A percentile compares a stretch with the other conserved stretches of the same genome.
These are phyloP conservation scores for Rhodotorula toruloides DNA, from an alignment of 768 basidiomycete genomes.

Conservation along the genomic window DNA sequence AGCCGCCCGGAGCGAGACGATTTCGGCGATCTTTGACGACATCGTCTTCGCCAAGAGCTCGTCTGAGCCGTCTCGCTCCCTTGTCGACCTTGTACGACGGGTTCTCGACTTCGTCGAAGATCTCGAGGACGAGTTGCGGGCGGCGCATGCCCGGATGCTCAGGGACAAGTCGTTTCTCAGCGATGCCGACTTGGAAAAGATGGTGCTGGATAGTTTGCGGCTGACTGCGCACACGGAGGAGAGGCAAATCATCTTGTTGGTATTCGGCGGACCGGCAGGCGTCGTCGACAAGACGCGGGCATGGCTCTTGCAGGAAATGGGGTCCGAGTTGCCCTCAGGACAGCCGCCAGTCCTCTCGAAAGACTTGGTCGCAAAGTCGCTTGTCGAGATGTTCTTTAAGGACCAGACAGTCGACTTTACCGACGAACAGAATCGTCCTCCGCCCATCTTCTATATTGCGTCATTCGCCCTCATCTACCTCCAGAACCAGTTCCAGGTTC, in stretches of 20 bases:
- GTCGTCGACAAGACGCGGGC: too few species aligned
- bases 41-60: neutral
- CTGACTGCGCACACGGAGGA: too few species aligned
- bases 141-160: too few species aligned
- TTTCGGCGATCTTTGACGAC: neutral
- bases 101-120: conserved; percentile 1
- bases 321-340: too few species aligned
- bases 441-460: conserved; percentile 13
- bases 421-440: conserved; percentile 1
- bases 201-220: conserved; percentile 1
- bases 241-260: too few species aligned
- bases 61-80: neutral
- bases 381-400: conserved; percentile 16
- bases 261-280: too few species aligned
- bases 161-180: too few species aligned
- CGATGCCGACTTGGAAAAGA: neutral
- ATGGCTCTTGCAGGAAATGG: too few species aligned
- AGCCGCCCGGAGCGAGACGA: too few species aligned
- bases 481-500: conserved; percentile 31
- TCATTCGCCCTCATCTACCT: conserved; percentile 12
- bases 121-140: conserved; percentile 8
- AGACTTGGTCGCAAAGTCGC: neutral
- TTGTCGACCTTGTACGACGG: conserved; percentile 4
- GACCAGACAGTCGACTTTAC: neutral
- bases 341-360: neutral